phyloP scores from a whole-genome alignment of 2,329 filamentous ascomycete genomes.

The Fusarium falciforme region DNA sequence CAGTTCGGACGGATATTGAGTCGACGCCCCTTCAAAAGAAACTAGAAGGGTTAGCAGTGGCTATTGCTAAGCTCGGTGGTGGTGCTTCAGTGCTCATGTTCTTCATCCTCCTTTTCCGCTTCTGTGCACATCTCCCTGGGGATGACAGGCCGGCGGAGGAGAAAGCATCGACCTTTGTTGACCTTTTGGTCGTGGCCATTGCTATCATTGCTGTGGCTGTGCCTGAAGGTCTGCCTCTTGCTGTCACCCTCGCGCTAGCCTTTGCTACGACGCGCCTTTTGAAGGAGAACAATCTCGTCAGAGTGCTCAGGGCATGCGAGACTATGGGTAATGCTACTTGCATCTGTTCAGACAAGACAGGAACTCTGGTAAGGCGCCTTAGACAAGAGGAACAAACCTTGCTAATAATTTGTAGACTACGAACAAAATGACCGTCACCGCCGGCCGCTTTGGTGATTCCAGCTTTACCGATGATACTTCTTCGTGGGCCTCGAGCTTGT shows the following conservation, averaged over 20 bases:
- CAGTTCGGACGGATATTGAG: conserved; percentile 60
- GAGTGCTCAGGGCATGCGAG: background rate
- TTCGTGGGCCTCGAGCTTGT: conserved; percentile 5
- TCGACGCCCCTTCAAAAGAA: conserved; percentile 65
- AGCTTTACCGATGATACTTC: conserved; percentile 25
- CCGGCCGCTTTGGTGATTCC: conserved; percentile 34
- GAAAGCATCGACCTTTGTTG: conserved; percentile 34
- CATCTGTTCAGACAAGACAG: background rate
- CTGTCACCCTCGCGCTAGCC: conserved; percentile 73
- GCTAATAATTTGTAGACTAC: conserved; percentile 33
- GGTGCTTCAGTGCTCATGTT: conserved; percentile 41
- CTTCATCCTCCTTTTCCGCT: conserved; percentile 20
- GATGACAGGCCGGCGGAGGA: conserved; percentile 9
- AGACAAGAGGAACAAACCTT: background rate
- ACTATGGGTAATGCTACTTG: background rate
- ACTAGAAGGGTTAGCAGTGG: conserved; percentile 51
- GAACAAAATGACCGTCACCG: conserved; percentile 44
- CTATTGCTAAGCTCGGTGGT: conserved; percentile 58
- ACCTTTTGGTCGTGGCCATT: conserved; percentile 73
- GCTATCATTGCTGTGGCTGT: conserved; percentile 75
- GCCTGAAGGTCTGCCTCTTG: conserved; percentile 72
- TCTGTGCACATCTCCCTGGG: conserved; percentile 5
- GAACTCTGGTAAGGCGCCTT: background rate
- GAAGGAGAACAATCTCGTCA: background rate
- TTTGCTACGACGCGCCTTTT: conserved; percentile 57